Percentiles rank a stretch among this genome's conserved stretches.
Conservation (phyloP, 1,139 yeast species). For the Magnusiomyces suaveolens region DNA sequence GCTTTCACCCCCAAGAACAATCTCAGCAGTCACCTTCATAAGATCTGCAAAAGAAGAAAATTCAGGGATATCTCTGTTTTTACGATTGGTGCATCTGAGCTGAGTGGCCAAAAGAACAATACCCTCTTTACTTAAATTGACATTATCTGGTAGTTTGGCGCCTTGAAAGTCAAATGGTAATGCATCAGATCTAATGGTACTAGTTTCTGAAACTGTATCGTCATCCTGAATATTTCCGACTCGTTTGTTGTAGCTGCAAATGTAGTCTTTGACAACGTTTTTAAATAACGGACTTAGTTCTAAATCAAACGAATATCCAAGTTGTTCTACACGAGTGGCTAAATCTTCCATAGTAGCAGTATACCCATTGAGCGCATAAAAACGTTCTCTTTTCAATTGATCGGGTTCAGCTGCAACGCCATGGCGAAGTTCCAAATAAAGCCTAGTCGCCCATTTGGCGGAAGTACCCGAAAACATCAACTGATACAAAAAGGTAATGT, state of each 20-base stretch:
- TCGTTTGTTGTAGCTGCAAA: constrained; percentile 8
- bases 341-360: constrained; percentile 29
- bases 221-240: constrained; percentile 11
- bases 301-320: constrained; percentile 56
- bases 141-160: constrained; percentile 8
- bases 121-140: constrained; percentile 27
- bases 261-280: constrained; percentile 20
- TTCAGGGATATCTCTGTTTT: constrained; percentile 12
- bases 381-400: constrained; percentile 16
- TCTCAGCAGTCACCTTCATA: constrained; percentile 16
- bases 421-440: constrained; percentile 25
- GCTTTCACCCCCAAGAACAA: constrained; percentile 5
- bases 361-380: constrained; percentile 20
- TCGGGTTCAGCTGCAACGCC: constrained; percentile 18
- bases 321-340: constrained; percentile 41
- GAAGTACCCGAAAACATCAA: constrained; percentile 31
- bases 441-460: constrained; percentile 29
- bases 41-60: constrained; percentile 19
- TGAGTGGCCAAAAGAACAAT: constrained; percentile 29
- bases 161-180: constrained; percentile 17
- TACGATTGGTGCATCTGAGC: constrained; percentile 25
- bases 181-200: constrained; percentile 8
- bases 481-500: constrained; percentile 40
- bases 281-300: constrained; percentile 40
- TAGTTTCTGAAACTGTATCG: constrained; percentile 12